Evolutionary conservation across 768 basidiomycete genomes (phyloP).

Genomic region (Podaxis sp.): DNA sequence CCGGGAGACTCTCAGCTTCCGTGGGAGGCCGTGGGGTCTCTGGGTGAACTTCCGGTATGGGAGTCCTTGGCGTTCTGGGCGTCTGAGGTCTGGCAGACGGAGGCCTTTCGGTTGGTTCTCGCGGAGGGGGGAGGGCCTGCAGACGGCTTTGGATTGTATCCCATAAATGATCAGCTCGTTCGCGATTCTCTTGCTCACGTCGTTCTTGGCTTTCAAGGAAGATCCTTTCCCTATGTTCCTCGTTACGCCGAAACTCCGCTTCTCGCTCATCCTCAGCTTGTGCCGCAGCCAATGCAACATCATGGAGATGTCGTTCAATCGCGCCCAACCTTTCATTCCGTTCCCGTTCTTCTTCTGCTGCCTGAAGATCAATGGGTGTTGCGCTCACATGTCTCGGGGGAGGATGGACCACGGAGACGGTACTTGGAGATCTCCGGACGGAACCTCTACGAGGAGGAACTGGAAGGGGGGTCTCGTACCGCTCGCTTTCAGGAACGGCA

Average conservation of each 20-base stretch:
- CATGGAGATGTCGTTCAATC: slow-evolving; percentile 48
- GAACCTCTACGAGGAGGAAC: slow-evolving; percentile 7
- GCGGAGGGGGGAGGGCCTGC: slow-evolving; percentile 32
- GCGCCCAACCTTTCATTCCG: slow-evolving; percentile 58
- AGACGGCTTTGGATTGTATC: slow-evolving; percentile 39
- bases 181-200: slow-evolving; percentile 54
- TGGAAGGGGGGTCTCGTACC: slow-evolving; percentile 11
- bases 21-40: slow-evolving; percentile 2
- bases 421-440: slow-evolving; percentile 7
- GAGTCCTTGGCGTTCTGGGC: slow-evolving; percentile 16
- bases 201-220: slow-evolving; percentile 61
- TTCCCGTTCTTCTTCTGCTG: slow-evolving; percentile 48
- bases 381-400: slow-evolving; percentile 29
- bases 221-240: slow-evolving; percentile 61
- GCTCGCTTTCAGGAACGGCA: slow-evolving; percentile 17
- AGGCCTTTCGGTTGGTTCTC: slow-evolving; percentile 10
- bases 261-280: slow-evolving; percentile 68
- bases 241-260: slow-evolving; percentile 58
- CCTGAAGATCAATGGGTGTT: slow-evolving; percentile 39
- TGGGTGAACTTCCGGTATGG: slow-evolving; percentile 11
- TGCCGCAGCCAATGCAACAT: slow-evolving; percentile 47
- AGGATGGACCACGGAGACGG: slow-evolving; percentile 13
- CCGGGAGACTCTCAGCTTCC: slow-evolving; percentile 27
- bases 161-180: slow-evolving; percentile 48
- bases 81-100: slow-evolving; percentile 8